Evolutionary conservation across 2,329 filamentous ascomycete genomes (phyloP).

Genomic region (Fusarium sp.): DNA sequence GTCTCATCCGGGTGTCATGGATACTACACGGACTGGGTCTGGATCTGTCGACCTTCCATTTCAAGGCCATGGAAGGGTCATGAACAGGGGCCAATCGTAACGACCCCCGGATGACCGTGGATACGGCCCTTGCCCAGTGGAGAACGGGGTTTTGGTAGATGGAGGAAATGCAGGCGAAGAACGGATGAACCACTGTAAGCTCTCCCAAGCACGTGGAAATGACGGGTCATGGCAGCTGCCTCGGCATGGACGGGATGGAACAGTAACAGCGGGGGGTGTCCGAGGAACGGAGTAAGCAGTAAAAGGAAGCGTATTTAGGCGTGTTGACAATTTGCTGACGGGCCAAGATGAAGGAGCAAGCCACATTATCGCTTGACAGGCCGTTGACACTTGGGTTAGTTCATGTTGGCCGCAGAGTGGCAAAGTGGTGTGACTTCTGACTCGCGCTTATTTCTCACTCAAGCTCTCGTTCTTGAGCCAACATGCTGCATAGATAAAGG

Average conservation of each 20-base stretch:
- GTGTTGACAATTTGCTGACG: not conserved
- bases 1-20: not conserved
- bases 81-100: not conserved
- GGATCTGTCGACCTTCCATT: not conserved
- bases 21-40: not conserved
- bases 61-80: not conserved
- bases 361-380: not conserved
- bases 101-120: not conserved
- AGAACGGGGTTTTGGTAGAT: not conserved
- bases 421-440: not conserved
- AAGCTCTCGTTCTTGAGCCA: not conserved
- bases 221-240: not conserved
- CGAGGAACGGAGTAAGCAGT: not conserved
- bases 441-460: not conserved
- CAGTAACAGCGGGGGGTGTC: not conserved
- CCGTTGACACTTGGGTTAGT: not conserved
- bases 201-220: constrained; percentile 1
- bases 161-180: not conserved
- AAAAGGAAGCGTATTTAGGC: not conserved
- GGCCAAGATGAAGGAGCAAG: constrained; percentile 9
- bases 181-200: not conserved
- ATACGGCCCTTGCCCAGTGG: not conserved
- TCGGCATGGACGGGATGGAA: constrained; percentile 7
- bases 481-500: not conserved
- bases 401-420: not conserved